Evolutionary conservation across 2,329 filamentous ascomycete genomes (phyloP).

Genomic region (Verticillium klebahnii): DNA sequence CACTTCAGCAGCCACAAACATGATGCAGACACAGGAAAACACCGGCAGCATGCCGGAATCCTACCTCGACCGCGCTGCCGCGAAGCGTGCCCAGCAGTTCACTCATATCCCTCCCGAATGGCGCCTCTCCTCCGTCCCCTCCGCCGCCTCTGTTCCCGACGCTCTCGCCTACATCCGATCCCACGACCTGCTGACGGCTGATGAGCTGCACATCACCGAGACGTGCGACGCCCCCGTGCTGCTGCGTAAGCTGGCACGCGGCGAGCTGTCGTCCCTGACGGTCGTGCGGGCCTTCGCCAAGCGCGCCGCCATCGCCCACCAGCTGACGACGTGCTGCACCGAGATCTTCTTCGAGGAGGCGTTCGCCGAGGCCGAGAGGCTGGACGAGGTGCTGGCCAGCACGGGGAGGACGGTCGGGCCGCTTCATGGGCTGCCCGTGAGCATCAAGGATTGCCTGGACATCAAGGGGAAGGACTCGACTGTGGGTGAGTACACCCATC

Average conservation of each 20-base stretch:
- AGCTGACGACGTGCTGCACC: conserved; percentile 25
- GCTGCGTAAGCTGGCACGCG: conserved; percentile 16
- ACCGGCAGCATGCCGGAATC: neutral
- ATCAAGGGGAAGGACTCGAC: conserved; percentile 46
- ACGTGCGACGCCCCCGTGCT: conserved; percentile 25
- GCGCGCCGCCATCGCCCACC: conserved; percentile 42
- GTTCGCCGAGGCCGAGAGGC: conserved; percentile 27
- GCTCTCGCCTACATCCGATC: conserved; percentile 4
- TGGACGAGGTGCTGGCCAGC: conserved; percentile 36
- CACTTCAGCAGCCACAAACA: neutral
- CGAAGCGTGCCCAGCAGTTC: neutral
- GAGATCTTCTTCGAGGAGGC: conserved; percentile 29
- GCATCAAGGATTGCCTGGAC: conserved; percentile 16
- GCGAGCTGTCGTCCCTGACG: conserved; percentile 28
- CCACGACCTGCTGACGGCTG: conserved; percentile 23
- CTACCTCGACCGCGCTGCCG: conserved; percentile 1
- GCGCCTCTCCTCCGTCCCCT: neutral
- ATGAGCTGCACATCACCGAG: conserved; percentile 32
- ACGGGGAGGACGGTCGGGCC: conserved; percentile 41
- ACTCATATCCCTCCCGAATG: conserved; percentile 2
- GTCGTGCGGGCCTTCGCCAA: conserved; percentile 40
- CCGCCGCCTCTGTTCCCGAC: neutral
- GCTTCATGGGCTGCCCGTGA: conserved; percentile 28
- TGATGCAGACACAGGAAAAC: neutral
- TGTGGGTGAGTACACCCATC: conserved; percentile 28